phyloP scores from a whole-genome alignment of 2,329 filamentous ascomycete genomes.

The Penicillium sclerotiorum region DNA sequence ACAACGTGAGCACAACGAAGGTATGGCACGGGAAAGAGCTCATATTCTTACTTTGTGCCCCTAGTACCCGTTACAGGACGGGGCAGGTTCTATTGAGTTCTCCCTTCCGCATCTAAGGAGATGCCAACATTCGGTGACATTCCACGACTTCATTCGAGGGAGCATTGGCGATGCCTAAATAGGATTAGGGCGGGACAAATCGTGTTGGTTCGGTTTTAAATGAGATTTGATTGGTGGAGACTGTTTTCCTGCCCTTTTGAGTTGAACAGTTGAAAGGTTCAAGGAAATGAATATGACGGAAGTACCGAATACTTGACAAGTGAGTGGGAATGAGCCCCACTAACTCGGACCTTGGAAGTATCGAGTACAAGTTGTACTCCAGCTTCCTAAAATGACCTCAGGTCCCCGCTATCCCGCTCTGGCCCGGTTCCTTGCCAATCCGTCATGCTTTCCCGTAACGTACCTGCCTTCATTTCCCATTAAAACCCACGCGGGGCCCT shows the following conservation, averaged over 20 bases:
- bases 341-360: slow-evolving; percentile 2
- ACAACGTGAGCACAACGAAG: too few species aligned
- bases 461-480: slow-evolving; percentile 5
- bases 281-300: too few species aligned
- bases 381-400: too few species aligned
- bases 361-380: too few species aligned
- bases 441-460: slow-evolving; percentile 21
- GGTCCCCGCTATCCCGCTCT: slow-evolving; percentile 14
- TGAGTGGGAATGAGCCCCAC: too few species aligned
- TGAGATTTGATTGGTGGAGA: slow-evolving; percentile 15
- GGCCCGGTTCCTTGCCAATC: slow-evolving; percentile 18
- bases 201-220: background rate
- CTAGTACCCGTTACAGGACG: too few species aligned
- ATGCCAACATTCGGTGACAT: slow-evolving; percentile 10
- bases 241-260: background rate
- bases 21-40: background rate
- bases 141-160: slow-evolving; percentile 8
- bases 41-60: too few species aligned
- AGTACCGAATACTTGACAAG: slow-evolving; percentile 2
- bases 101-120: too few species aligned
- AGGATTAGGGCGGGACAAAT: background rate
- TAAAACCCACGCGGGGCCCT: slow-evolving; percentile 7
- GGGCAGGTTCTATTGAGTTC: too few species aligned
- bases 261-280: too few species aligned
- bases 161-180: background rate